These are phyloP conservation scores for Gossypium armourianum DNA, from an alignment of 441 rosid species.

Conservation along the genomic window DNA sequence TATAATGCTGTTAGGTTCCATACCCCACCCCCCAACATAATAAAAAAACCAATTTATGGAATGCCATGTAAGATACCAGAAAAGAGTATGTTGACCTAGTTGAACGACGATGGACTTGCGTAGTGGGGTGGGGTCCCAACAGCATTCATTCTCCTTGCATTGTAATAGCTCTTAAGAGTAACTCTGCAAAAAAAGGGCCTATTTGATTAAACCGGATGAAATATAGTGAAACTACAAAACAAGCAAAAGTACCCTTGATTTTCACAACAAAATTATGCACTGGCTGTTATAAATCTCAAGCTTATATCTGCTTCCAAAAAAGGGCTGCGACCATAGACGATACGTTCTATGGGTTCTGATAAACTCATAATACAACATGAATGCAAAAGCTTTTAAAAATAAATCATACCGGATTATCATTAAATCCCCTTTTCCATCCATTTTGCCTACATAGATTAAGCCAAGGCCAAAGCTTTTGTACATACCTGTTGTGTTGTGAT, in stretches of 20 bases:
- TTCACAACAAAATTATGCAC: neutral
- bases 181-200: conserved; percentile 65
- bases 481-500: conserved; percentile 36
- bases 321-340: conserved; percentile 39
- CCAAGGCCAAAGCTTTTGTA: conserved; percentile 9
- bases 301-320: conserved; percentile 84
- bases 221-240: conserved; percentile 10
- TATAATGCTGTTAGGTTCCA: neutral
- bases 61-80: conserved; percentile 42
- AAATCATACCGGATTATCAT: neutral
- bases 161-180: conserved; percentile 72
- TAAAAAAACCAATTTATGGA: neutral
- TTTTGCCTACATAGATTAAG: neutral
- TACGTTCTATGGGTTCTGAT: neutral
- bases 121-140: conserved; percentile 49
- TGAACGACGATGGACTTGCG: conserved; percentile 35
- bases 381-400: neutral
- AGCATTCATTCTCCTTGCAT: conserved; percentile 68
- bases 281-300: conserved; percentile 31
- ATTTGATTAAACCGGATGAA: conserved; percentile 12
- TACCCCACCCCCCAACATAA: neutral
- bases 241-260: neutral
- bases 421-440: neutral
- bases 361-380: neutral
- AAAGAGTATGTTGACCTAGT: conserved; percentile 74